Conservation (phyloP, 768 basidiomycete species). For the Suillus weaverae region DNA sequence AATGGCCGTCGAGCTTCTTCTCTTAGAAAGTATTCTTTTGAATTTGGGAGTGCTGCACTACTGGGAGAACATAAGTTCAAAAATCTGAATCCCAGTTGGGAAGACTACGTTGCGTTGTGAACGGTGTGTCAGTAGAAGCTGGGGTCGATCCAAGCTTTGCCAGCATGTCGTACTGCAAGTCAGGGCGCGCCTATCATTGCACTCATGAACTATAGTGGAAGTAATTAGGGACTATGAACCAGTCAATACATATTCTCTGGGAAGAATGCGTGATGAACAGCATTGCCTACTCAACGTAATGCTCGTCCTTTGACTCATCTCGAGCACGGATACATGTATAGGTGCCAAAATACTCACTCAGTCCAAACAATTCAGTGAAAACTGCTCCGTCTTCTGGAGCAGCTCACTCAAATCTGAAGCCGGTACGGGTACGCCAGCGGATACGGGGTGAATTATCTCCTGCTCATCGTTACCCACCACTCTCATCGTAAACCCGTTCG, state of each 20-base stretch:
- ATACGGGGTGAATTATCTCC: not conserved
- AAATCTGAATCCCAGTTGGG: not conserved
- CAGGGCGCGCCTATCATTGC: not conserved
- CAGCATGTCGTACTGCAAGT: not conserved
- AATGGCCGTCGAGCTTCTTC: no score
- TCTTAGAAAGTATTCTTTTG: not conserved
- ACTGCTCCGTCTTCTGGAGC: constrained; percentile 13
- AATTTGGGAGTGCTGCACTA: not conserved
- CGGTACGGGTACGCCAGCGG: not conserved
- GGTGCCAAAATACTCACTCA: constrained; percentile 22
- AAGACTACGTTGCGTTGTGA: not conserved
- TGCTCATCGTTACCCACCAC: constrained; percentile 23
- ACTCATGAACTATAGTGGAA: not conserved
- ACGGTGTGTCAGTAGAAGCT: not conserved
- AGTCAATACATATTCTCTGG: not conserved
- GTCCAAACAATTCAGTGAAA: constrained; percentile 31
- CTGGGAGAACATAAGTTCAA: not conserved
- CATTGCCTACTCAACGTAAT: not conserved
- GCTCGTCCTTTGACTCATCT: not conserved
- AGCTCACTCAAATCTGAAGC: constrained; percentile 14
- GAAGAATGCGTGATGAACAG: not conserved
- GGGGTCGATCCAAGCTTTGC: not conserved
- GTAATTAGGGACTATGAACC: not conserved
- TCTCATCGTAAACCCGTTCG: constrained; percentile 34
- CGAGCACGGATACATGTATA: not conserved